Percentiles rank a stretch among this genome's conserved stretches.
phyloP scores from a whole-genome alignment of 148 eudicot genomes.

The Cornus suecica region DNA sequence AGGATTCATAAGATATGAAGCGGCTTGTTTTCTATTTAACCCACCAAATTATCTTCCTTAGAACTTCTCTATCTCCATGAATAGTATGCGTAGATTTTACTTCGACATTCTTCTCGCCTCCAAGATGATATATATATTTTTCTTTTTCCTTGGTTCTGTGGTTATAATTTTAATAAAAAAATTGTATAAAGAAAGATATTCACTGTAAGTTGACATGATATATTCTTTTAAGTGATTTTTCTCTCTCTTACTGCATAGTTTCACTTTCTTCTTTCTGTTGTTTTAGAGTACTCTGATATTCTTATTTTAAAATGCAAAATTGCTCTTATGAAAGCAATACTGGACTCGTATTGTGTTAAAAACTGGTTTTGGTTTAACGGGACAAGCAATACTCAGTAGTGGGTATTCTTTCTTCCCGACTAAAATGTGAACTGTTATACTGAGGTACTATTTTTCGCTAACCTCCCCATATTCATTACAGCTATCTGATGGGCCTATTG shows the following conservation, averaged over 20 bases:
- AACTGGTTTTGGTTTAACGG: neutral
- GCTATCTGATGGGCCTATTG: conserved; percentile 93
- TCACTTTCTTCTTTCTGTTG: neutral
- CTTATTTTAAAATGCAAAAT: neutral
- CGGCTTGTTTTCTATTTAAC: no score
- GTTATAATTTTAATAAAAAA: no score
- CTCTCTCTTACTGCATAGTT: neutral
- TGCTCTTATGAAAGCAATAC: neutral
- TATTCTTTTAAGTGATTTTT: neutral
- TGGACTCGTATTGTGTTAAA: neutral
- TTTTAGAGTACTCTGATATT: neutral
- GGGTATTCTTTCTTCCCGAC: no score
- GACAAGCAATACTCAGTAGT: neutral
- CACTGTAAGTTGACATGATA: neutral
- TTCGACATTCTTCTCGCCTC: no score
- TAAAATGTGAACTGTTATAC: neutral
- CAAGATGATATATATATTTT: no score
- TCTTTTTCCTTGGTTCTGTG: no score
- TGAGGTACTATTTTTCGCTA: neutral
- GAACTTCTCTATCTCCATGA: no score
- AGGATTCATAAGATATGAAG: no score
- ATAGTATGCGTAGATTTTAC: no score
- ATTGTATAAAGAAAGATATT: neutral
- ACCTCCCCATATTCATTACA: conserved; percentile 31
- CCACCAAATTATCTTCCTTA: no score